Conservation (phyloP, 768 basidiomycete genomes). For the Xanthoconium stramineum region DNA sequence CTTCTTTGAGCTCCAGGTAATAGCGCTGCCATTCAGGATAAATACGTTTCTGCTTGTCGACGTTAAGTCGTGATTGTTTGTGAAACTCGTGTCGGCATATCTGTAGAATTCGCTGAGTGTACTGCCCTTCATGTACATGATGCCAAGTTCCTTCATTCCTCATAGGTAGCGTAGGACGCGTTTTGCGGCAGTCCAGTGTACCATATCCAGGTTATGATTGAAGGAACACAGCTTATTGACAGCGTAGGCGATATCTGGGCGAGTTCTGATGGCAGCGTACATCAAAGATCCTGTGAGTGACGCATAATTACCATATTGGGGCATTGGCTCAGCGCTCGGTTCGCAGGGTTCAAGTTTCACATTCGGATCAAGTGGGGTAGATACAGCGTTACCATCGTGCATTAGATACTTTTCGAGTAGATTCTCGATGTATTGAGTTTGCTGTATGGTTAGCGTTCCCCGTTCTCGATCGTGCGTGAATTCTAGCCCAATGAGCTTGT, state of each 20-base stretch:
- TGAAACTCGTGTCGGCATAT: constrained; percentile 27
- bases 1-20: constrained; percentile 31
- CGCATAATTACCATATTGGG: not conserved
- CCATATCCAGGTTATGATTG: not conserved
- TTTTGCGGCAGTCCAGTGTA: not conserved
- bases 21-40: constrained; percentile 1
- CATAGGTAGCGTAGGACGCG: not conserved
- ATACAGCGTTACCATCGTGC: not conserved
- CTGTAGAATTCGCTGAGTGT: constrained; percentile 6
- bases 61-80: constrained; percentile 17
- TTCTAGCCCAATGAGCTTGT: not conserved
- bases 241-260: not conserved
- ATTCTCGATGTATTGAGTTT: not conserved
- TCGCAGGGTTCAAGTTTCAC: not conserved
- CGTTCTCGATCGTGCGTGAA: not conserved
- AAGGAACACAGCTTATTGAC: not conserved
- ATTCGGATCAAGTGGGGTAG: not conserved
- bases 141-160: not conserved
- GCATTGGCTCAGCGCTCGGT: not conserved
- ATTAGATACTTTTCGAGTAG: not conserved
- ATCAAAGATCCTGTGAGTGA: not conserved
- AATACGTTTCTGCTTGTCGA: not conserved
- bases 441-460: not conserved
- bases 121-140: not conserved
- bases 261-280: not conserved